Conservation (phyloP, 345 rosid species). For the Raphanus sativus region DNA sequence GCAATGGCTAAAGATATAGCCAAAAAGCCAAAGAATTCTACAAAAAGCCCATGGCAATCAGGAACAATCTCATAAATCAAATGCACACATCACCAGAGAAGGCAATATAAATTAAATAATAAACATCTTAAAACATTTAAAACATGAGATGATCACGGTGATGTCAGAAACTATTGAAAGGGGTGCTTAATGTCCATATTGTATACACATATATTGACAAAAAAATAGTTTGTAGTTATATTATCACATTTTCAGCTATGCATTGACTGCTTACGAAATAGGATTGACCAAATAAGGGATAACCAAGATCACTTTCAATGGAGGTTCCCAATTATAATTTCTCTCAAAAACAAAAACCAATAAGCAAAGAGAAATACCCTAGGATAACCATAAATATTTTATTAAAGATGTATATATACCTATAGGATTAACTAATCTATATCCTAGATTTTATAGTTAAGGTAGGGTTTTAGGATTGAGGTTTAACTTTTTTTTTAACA, state of each 20-base stretch:
- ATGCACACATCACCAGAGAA: neutral
- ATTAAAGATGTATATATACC: too few relatives aligned
- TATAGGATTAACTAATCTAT: too few relatives aligned
- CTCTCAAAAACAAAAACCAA: too few relatives aligned
- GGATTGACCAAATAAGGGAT: conserved; percentile 7
- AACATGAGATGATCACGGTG: neutral
- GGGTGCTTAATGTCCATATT: neutral
- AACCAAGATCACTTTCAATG: too few relatives aligned
- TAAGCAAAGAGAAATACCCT: too few relatives aligned
- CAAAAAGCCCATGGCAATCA: neutral
- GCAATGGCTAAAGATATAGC: neutral
- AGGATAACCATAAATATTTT: too few relatives aligned
- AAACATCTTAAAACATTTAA: neutral
- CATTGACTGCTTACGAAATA: conserved; percentile 5
- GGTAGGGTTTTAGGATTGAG: too few relatives aligned
- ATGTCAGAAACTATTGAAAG: neutral
- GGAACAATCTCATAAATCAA: neutral
- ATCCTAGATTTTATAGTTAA: too few relatives aligned
- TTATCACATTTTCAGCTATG: neutral
- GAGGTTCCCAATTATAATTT: too few relatives aligned
- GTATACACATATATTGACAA: conserved; percentile 7
- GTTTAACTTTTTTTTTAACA: too few relatives aligned
- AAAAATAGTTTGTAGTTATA: neutral
- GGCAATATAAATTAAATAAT: neutral
- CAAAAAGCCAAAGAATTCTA: neutral